phyloP scores from a whole-genome alignment of 192 early-diverging fungal species.

The Coemansia sp. region DNA sequence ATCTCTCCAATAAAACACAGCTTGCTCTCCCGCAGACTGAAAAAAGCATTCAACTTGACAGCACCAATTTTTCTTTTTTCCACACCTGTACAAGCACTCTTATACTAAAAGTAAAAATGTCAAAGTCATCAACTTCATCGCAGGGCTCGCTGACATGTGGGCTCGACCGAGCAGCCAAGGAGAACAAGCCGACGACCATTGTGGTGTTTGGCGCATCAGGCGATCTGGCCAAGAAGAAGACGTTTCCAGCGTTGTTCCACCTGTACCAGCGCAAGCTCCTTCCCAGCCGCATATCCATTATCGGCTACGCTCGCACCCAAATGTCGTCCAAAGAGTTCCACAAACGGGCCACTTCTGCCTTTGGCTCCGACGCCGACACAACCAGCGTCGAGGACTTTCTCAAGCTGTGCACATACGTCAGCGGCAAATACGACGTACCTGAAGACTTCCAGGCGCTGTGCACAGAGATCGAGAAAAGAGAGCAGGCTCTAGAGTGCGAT shows the following conservation, averaged over 20 bases:
- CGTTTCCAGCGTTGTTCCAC: slow-evolving; percentile 94
- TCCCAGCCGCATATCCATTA: slow-evolving; percentile 69
- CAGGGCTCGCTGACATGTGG: slow-evolving; percentile 60
- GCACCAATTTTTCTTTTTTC: background rate
- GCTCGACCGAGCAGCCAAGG: slow-evolving; percentile 47
- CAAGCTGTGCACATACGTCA: slow-evolving; percentile 69
- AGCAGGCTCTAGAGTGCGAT: slow-evolving; percentile 26
- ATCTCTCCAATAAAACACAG: too few species aligned
- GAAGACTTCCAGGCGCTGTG: slow-evolving; percentile 72
- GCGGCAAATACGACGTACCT: slow-evolving; percentile 52
- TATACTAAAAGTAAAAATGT: slow-evolving; percentile 19
- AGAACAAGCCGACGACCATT: slow-evolving; percentile 55
- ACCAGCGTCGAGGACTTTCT: slow-evolving; percentile 64
- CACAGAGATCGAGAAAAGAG: slow-evolving; percentile 59
- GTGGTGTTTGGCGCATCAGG: slow-evolving; percentile 89
- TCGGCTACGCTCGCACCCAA: slow-evolving; percentile 91
- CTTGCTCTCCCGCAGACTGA: too few species aligned
- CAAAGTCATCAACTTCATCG: slow-evolving; percentile 79
- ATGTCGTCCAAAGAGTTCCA: slow-evolving; percentile 75
- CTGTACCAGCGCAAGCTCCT: slow-evolving; percentile 83
- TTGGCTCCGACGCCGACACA: slow-evolving; percentile 29
- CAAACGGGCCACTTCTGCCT: slow-evolving; percentile 66
- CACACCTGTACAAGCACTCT: slow-evolving; percentile 48
- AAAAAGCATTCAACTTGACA: too few species aligned
- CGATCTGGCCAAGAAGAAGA: slow-evolving; percentile 98